Base-by-base conservation (phyloP, 2,329 filamentous ascomycete species). In the Colletotrichum liaoningense region DNA sequence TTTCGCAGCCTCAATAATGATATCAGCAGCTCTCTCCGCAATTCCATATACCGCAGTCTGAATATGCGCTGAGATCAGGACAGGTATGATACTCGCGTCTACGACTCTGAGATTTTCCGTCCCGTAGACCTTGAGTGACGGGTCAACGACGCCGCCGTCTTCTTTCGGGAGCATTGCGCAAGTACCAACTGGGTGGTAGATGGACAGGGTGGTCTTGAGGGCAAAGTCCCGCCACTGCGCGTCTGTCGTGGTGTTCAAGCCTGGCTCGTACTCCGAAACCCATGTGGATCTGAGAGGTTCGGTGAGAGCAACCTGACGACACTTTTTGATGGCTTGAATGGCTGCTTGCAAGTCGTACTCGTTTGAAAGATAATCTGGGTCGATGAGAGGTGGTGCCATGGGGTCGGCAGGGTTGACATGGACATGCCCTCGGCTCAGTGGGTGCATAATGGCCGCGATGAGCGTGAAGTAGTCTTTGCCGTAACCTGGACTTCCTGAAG, bases 1-100 rank as follows among this genome's bases (percentile, higher is more conserved):
- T 19, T 24, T 57, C 11, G 57, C 26, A 46, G 56, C 67, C 33
- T 68, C n/a, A 28, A 75, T 75, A 59, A 82, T 80, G 9, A 77
- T 74, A 9, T 77, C 73, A 14, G 83, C 79, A 6, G 80, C 81
- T 77, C 84, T 88, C 79, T 90, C 88, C 8, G 82, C 87, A 74
- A 88, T 81, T 77, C 86, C 88, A 73, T 89, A 89, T 1, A 88
- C 85, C 0, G 85, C 84, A 28, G 86, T 87, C 76, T 89, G 87
- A 22, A 88, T 87, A 9, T 88, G 83, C 0, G 76, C 86, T 80
- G 79, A 87, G 80, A 71, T 84, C 79, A 81, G 84, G 80, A 87
- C 80, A 2, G 87, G 87, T 35, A 89, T 84, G 22, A 88, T 78
- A 16, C 84, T 86, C 0, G 85, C 86, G 78, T 89, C 87, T 3